Evolutionary conservation across 352 stramenopile species (phyloP).

Genomic region (Globisporangium camurandrum): DNA sequence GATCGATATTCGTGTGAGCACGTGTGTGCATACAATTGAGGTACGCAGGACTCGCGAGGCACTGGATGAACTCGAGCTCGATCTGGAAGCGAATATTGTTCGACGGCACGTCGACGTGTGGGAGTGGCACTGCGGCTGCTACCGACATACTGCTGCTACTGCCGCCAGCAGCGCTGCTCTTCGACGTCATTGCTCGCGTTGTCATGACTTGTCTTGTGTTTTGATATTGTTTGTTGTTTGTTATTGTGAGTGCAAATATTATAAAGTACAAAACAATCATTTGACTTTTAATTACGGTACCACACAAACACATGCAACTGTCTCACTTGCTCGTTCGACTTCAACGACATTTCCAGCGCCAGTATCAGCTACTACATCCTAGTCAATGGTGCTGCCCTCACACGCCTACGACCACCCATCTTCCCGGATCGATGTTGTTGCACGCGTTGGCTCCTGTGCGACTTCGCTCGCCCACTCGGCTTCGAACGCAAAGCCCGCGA

Average conservation of each 20-base stretch:
- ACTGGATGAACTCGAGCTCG: constrained; percentile 92
- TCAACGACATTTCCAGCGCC: too few species aligned
- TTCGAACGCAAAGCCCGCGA: constrained; percentile 71
- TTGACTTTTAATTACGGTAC: too few species aligned
- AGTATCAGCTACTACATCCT: too few species aligned
- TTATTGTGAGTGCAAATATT: neutral
- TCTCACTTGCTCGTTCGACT: too few species aligned
- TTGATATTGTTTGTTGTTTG: neutral
- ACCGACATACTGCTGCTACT: neutral
- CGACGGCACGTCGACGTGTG: constrained; percentile 56
- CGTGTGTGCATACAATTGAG: constrained; percentile 60
- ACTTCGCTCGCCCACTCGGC: constrained; percentile 60
- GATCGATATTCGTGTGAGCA: too few species aligned
- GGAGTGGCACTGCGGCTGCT: neutral
- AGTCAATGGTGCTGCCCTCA: too few species aligned
- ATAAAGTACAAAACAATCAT: too few species aligned
- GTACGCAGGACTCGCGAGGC: constrained; percentile 82
- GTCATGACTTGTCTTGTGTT: neutral
- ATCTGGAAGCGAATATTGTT: constrained; percentile 90
- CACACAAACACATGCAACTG: too few species aligned
- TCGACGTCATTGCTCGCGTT: neutral
- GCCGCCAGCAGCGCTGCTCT: neutral
- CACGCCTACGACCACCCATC: too few species aligned
- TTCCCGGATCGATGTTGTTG: too few species aligned
- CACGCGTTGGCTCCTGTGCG: neutral